Evolutionary conservation across 306 rosid genomes (phyloP).

Genomic region (Pterocarpus santalinus): DNA sequence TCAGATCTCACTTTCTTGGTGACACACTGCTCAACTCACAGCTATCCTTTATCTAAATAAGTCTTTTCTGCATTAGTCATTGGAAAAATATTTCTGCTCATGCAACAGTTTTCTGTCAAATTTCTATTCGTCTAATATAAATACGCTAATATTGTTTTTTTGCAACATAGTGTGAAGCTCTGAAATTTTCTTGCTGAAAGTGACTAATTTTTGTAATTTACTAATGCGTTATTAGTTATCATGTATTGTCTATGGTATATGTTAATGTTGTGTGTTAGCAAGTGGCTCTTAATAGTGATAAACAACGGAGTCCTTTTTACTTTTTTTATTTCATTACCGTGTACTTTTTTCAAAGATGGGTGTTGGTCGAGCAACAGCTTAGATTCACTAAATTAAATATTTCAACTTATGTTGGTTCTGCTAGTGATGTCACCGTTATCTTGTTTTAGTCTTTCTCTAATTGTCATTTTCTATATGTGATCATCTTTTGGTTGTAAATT

Average conservation of each 20-base stretch:
- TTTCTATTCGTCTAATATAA: not conserved
- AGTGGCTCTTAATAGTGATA: not conserved
- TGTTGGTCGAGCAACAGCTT: not conserved
- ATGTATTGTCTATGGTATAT: not conserved
- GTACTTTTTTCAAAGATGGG: not conserved
- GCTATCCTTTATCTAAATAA: constrained; percentile 27
- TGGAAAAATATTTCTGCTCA: not conserved
- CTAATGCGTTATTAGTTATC: not conserved
- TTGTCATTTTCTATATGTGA: not conserved
- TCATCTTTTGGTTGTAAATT: constrained; percentile 1
- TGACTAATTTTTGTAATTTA: not conserved
- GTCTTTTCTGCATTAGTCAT: not conserved
- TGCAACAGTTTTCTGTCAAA: not conserved
- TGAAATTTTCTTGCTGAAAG: not conserved
- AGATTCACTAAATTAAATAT: not conserved
- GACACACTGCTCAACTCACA: constrained; percentile 40
- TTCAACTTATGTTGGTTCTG: not conserved
- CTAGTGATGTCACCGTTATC: not conserved
- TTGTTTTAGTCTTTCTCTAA: not conserved
- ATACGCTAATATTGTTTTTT: not conserved
- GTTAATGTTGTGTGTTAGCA: not conserved
- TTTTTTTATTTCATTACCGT: not conserved
- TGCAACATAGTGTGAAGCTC: not conserved
- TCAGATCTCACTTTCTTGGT: constrained; percentile 34
- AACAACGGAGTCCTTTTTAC: not conserved